A percentile compares a stretch with the other conserved stretches of the same genome.
Conservation (phyloP, 176 grass and related monocot species). For the Paspalum notatum region DNA sequence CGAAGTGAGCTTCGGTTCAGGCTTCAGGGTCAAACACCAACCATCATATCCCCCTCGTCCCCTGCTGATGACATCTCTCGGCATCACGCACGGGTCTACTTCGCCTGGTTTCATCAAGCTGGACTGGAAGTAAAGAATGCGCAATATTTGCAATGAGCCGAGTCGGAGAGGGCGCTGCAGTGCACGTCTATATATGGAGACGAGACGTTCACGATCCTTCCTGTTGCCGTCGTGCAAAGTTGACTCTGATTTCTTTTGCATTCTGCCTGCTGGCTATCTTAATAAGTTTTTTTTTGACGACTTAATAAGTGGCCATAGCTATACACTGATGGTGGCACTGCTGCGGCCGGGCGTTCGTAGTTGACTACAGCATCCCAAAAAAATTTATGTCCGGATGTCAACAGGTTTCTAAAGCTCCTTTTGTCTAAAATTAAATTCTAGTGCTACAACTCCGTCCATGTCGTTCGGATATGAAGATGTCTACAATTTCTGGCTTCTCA, state of each 20-base stretch:
- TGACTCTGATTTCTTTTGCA: conserved; percentile 31
- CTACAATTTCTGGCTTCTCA: no score
- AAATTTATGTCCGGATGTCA: not conserved
- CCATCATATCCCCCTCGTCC: not conserved
- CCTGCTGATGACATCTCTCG: not conserved
- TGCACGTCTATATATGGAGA: conserved; percentile 3
- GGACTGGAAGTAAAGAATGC: not conserved
- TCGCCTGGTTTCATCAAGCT: not conserved
- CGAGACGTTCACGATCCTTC: not conserved
- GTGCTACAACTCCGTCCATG: no score
- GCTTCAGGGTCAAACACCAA: no score
- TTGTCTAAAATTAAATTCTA: no score
- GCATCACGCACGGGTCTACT: conserved; percentile 3
- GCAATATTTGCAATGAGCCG: no score
- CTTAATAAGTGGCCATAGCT: no score
- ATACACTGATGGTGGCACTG: not conserved
- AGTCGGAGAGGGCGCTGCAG: not conserved
- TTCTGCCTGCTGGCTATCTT: not conserved
- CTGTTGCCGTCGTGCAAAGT: not conserved
- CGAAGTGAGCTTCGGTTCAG: no score
- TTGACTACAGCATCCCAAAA: not conserved
- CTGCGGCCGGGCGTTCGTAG: no score
- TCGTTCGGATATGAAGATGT: no score
- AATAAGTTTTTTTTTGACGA: no score
- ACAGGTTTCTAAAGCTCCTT: not conserved